These are phyloP conservation scores for Artemisia tridentata DNA, from an alignment of 129 eudicot species.

Conservation along the genomic window DNA sequence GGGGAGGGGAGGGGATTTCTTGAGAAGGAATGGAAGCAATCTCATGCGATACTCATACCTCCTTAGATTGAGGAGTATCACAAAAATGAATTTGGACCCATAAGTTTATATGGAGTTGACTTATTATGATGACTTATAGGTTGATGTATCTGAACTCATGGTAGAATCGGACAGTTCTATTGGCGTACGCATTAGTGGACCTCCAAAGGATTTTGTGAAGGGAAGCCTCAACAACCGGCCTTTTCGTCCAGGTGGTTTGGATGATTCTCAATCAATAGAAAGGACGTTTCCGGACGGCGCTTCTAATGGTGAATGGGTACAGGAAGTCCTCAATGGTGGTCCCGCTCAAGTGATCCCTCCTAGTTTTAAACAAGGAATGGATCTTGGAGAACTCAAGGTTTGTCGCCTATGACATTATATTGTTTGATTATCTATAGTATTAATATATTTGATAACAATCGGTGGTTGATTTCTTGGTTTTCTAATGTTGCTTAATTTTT, in stretches of 20 bases:
- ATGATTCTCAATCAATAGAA: slow-evolving; percentile 59
- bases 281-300: slow-evolving; percentile 82
- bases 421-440: background rate
- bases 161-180: slow-evolving; percentile 69
- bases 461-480: background rate
- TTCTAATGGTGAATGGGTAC: slow-evolving; percentile 82
- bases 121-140: slow-evolving; percentile 47
- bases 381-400: slow-evolving; percentile 87
- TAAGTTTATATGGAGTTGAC: slow-evolving; percentile 26
- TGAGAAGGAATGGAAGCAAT: slow-evolving; percentile 11
- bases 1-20: background rate
- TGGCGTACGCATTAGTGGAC: slow-evolving; percentile 86
- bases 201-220: slow-evolving; percentile 91
- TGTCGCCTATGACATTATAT: slow-evolving; percentile 11
- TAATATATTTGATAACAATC: background rate
- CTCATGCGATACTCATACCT: background rate
- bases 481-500: slow-evolving; percentile 27
- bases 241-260: slow-evolving; percentile 96
- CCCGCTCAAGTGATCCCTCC: slow-evolving; percentile 69
- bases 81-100: background rate
- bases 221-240: slow-evolving; percentile 94
- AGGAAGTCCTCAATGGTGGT: slow-evolving; percentile 79
- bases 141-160: slow-evolving; percentile 72
- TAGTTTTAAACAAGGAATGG: slow-evolving; percentile 73
- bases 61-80: background rate